These are phyloP conservation scores for Penicillium sp. DNA, from an alignment of 2,329 filamentous ascomycete genomes.

Conservation along the genomic window DNA sequence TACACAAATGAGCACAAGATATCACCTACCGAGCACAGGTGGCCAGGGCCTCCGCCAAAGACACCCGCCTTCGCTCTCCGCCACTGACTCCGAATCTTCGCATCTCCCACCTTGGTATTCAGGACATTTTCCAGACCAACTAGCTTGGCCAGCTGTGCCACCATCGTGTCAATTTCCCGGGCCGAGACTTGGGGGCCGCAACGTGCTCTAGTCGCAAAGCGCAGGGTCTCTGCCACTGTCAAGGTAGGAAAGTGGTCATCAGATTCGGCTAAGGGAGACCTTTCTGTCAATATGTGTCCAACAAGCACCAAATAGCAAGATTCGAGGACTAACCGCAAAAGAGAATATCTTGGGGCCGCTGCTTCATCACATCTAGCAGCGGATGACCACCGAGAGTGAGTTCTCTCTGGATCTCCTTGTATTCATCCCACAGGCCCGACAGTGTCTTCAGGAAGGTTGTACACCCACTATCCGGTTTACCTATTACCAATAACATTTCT, in stretches of 20 bases:
- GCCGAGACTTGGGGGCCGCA: not conserved
- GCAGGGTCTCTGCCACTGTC: not conserved
- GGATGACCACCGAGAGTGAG: not conserved
- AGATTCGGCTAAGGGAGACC: not conserved
- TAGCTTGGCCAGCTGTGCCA: not conserved
- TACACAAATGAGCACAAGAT: not conserved
- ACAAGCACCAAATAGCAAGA: not conserved
- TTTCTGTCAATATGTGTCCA: not conserved
- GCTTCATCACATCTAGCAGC: not conserved
- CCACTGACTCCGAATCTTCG: not conserved
- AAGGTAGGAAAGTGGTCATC: not conserved
- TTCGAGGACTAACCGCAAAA: not conserved
- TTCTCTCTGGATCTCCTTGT: not conserved
- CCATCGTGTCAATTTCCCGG: not conserved
- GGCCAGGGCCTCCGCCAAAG: not conserved
- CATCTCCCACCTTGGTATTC: not conserved
- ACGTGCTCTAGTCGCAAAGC: not conserved
- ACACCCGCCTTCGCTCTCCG: not conserved
- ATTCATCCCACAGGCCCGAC: not conserved
- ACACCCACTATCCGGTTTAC: not conserved
- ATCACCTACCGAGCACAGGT: not conserved
- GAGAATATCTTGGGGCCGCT: not conserved
- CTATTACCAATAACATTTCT: not conserved
- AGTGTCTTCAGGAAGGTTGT: not conserved
- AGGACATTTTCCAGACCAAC: not conserved